Evolutionary conservation across 352 stramenopile genomes (phyloP), one percentile per base, ranked within the genome.

Genomic region (Globisporangium orthogonon): DNA sequence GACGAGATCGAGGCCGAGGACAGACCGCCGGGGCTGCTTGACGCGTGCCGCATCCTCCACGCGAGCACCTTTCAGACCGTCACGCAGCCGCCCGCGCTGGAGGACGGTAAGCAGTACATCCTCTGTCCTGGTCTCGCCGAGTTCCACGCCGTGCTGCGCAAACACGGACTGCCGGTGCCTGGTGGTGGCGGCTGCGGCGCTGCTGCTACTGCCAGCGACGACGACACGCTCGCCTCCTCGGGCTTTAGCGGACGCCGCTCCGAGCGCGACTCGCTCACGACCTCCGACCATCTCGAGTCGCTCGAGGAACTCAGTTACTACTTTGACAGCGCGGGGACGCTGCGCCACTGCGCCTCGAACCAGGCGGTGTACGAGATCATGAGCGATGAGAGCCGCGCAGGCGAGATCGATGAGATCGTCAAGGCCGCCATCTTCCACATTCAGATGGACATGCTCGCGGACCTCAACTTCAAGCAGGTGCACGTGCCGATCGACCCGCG

Each of bases 391-490:
- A 64, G 74, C 23, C 72, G 77, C 30, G 81, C 78, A 0, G 65
- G 69, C 18, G 78, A 91, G 50, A 74, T 89, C 58, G 78, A 89
- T 55, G 81, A 91, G 37, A 88, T 89, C 58, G 77, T 91, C 48
- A 87, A 88, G 56, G 81, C 81, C 15, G 81, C 81, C 50, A 91
- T 91, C 61, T 91, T 89, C 66, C 78, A 89, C 55, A 88, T 91
- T 43, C 78, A 91, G 58, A 89, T 89, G 75, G 81, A 91, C 50
- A 89, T 91, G 81, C 61, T 91, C 44, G 81, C 78, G 2, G 81
- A 91, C 50, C 58, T 91, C 52, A 70, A 70, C 13, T 91, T 91
- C 51, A 86, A 88, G 56, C 78, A 89, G 57, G 81, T 77, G 17
- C 75, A 80, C 37, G 70, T 89, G 10, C 81, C 77, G 35, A 62